These are phyloP conservation scores for Scedosporium aurantiacum DNA, from an alignment of 2,329 filamentous ascomycete genomes.

Conservation along the genomic window DNA sequence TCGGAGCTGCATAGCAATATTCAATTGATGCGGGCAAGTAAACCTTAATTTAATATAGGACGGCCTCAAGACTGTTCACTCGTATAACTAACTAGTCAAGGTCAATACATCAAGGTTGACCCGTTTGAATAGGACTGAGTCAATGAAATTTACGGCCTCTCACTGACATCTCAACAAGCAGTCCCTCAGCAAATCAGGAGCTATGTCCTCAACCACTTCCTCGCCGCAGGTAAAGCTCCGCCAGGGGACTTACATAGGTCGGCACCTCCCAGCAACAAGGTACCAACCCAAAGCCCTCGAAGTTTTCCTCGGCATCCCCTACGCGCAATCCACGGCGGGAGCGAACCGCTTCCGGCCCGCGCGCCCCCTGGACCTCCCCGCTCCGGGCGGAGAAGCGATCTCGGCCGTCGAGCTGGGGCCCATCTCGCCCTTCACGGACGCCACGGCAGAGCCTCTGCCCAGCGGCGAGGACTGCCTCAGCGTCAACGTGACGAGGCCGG, in stretches of 20 bases:
- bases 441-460: constrained; percentile 14
- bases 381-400: constrained; percentile 11
- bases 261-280: not conserved
- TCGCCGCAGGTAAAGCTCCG: not conserved
- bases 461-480: constrained; percentile 42
- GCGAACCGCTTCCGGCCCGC: constrained; percentile 35
- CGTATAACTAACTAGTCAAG: too few species aligned
- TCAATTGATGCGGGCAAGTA: not conserved
- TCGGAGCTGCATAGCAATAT: not conserved
- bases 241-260: constrained; percentile 5
- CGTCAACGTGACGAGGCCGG: constrained; percentile 37
- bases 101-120: too few species aligned
- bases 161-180: too few species aligned
- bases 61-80: not conserved
- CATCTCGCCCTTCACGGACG: constrained; percentile 23
- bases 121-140: too few species aligned
- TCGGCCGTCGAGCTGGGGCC: constrained; percentile 25
- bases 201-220: not conserved
- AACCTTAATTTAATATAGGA: not conserved
- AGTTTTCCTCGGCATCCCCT: constrained; percentile 38
- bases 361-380: constrained; percentile 17
- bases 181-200: too few species aligned
- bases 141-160: too few species aligned
- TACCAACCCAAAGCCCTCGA: constrained; percentile 28
- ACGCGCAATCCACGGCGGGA: constrained; percentile 29